Base-by-base conservation (phyloP, 148 eudicot species). In the Vaccinium corymbosum region DNA sequence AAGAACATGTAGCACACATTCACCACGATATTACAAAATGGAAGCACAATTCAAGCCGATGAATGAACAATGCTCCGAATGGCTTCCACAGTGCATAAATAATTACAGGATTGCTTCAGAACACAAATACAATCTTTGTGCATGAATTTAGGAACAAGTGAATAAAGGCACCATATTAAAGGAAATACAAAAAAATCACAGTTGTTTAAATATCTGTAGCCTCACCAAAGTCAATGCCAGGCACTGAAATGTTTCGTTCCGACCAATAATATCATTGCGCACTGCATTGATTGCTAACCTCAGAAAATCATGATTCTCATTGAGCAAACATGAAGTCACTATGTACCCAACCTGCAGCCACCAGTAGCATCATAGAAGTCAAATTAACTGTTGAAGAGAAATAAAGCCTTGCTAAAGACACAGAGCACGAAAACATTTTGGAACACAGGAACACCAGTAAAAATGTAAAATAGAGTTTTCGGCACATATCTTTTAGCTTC, bases 211-310 rank as follows among this genome's bases (percentile, higher is more conserved):
- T 93, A 88, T 93, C 14, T 42, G 57, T 22, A 73, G 77, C 32
- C 94, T 85, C 95, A 97, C 99, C 99, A 97, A 89, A 70, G 99
- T 97, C 91, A 97, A 88, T 78, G 99, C 98, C 72, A 97, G 96
- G 86, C 99, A 97, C 90, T 95, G 98, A 87, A 89, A 97, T 53
- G 99, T 97, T 90, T 97, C 99, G 83, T 97, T 95, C 86, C 99
- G 96, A 27, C 99, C 99, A 86, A 97, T 92, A 22, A 97, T 97
- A 90, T 97, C 99, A 75, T 94, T 97, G 87, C 99, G 98, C 80
- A 97, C 96, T 1, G 98, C 91, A 87, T 97, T 97, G 85, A 97
- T 97, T 75, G 99, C 98, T 77, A 97, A 88, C 85, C 99, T 90
- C 83, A 97, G 80, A 87, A 97, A 97, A 88, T 97, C 98, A 83